Percentiles rank a stretch among this genome's conserved stretches.
Evolutionary conservation across 345 rosid genomes (phyloP).

Genomic region (Corchorus olitorius): DNA sequence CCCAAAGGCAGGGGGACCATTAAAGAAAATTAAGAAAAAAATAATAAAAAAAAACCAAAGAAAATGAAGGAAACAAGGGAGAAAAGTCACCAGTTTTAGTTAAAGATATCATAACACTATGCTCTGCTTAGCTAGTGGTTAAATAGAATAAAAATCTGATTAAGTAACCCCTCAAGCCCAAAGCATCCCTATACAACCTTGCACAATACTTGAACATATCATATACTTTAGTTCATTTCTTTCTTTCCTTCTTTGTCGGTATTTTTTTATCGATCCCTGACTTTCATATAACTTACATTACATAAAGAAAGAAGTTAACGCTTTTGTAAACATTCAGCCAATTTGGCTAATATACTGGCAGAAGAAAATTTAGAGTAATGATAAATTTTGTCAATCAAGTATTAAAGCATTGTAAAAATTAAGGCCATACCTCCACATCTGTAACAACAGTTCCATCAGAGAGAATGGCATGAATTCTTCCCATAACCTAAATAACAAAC

Average conservation of each 20-base stretch:
- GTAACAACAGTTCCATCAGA: slow-evolving; percentile 82
- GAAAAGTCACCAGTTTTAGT: not conserved
- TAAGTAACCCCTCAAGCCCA: not conserved
- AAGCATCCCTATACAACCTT: slow-evolving; percentile 2
- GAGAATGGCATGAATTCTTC: slow-evolving; percentile 88
- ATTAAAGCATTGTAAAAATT: not conserved
- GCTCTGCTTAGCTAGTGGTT: not conserved
- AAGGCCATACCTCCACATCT: slow-evolving; percentile 72
- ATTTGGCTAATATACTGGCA: not conserved
- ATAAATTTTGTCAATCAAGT: not conserved
- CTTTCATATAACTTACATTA: not conserved
- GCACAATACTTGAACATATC: not conserved
- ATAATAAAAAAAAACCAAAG: not conserved
- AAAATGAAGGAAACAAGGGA: not conserved
- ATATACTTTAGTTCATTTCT: not conserved
- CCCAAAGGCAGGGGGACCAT: not conserved
- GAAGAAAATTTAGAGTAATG: not conserved
- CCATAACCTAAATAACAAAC: slow-evolving; percentile 69
- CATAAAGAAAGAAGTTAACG: too few species aligned
- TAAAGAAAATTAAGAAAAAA: not conserved
- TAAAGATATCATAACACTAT: not conserved
- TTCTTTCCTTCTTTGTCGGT: not conserved
- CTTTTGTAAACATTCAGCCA: not conserved
- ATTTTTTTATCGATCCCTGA: not conserved
- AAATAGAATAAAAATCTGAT: not conserved